phyloP scores from a whole-genome alignment of 2,329 filamentous ascomycete genomes.

The Pseudonectria foliicola region DNA sequence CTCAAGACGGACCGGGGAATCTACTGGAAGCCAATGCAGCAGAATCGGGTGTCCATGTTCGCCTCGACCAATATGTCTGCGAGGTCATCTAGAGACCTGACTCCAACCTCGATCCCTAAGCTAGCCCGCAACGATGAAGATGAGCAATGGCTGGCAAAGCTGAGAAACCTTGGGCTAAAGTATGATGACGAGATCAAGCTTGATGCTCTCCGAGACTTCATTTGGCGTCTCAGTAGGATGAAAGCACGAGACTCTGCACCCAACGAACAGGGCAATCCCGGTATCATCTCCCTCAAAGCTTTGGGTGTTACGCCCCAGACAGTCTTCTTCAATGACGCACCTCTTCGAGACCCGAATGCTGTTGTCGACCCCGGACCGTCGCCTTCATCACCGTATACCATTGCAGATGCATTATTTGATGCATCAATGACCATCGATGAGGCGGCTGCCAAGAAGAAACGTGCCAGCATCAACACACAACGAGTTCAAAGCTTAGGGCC shows the following conservation, averaged over 20 bases:
- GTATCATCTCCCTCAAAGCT: conserved; percentile 63
- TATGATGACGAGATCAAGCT: conserved; percentile 86
- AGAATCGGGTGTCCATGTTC: conserved; percentile 58
- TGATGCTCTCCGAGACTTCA: conserved; percentile 77
- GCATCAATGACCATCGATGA: conserved; percentile 84
- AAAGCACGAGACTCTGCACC: conserved; percentile 47
- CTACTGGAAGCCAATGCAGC: conserved; percentile 78
- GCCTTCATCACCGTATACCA: conserved; percentile 56
- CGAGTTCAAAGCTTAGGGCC: conserved; percentile 33
- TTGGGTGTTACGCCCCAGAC: conserved; percentile 78
- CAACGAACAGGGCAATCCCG: conserved; percentile 27
- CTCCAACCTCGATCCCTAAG: conserved; percentile 51
- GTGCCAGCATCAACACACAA: conserved; percentile 45
- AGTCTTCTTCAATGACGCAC: conserved; percentile 81
- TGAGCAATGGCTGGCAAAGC: conserved; percentile 80
- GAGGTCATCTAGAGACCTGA: conserved; percentile 48
- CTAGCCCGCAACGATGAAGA: conserved; percentile 81
- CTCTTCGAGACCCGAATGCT: conserved; percentile 37
- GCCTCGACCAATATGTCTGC: conserved; percentile 49
- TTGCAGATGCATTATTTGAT: conserved; percentile 84
- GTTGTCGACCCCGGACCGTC: conserved; percentile 23
- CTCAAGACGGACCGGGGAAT: conserved; percentile 69
- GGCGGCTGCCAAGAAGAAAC: conserved; percentile 46
- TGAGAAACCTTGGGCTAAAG: conserved; percentile 76
- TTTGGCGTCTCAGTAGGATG: conserved; percentile 76